These are phyloP conservation scores for Cryptomeria japonica DNA, from an alignment of 75 land plant species.

Conservation along the genomic window DNA sequence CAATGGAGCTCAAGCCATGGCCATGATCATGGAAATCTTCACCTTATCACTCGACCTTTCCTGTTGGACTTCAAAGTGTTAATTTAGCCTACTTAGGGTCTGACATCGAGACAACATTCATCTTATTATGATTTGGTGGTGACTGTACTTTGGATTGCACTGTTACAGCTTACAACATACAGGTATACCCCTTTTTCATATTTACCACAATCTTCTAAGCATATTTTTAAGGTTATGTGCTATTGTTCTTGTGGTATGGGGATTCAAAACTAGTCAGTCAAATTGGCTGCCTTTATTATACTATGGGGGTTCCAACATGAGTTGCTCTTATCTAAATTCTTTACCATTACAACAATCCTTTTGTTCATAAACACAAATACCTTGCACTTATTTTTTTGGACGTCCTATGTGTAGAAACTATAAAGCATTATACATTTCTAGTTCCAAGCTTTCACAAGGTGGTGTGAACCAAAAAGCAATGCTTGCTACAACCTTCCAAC, in stretches of 20 bases:
- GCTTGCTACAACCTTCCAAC: not conserved
- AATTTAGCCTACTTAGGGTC: not conserved
- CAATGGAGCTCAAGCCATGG: not conserved
- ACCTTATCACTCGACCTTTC: not conserved
- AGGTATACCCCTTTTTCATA: not conserved
- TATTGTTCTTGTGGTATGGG: not conserved
- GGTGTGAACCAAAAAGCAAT: not conserved
- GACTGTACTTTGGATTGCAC: not conserved
- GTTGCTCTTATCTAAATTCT: no score
- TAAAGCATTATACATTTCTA: not conserved
- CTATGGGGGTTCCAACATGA: no score
- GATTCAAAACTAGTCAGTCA: not conserved
- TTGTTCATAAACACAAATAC: no score
- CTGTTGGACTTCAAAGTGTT: not conserved
- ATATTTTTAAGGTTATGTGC: not conserved
- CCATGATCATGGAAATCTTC: not conserved
- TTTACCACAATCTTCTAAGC: not conserved
- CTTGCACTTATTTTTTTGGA: not conserved
- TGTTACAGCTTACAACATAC: not conserved
- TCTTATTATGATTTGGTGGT: not conserved
- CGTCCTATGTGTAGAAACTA: not conserved
- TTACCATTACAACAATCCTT: no score
- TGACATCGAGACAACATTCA: not conserved
- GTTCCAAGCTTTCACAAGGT: not conserved
- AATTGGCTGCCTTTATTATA: no score